Percentiles rank a stretch among this genome's conserved stretches.
Evolutionary conservation across 495 filamentous ascomycete genomes (phyloP).

Genomic region (Rhypophila decipiens): DNA sequence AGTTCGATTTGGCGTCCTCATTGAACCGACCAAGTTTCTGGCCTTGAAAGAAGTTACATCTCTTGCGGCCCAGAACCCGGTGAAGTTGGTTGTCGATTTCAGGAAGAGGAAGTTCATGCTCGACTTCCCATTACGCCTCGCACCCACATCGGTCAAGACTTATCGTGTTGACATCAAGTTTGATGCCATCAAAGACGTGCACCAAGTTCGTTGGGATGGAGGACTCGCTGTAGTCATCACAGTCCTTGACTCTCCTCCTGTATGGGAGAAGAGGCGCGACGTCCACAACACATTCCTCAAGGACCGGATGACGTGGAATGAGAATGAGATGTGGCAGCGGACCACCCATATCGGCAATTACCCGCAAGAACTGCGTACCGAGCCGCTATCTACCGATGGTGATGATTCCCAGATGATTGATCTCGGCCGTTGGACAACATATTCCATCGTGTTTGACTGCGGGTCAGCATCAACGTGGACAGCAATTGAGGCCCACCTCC

Average conservation of each 20-base stretch:
- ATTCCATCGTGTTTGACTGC: conserved; percentile 46
- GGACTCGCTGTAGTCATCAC: conserved; percentile 46
- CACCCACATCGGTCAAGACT: too few relatives aligned
- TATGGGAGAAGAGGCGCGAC: conserved; percentile 49
- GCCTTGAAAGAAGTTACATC: conserved; percentile 31
- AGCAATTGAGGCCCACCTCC: conserved; percentile 47
- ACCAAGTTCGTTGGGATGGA: conserved; percentile 33
- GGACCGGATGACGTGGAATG: conserved; percentile 51
- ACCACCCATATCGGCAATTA: conserved; percentile 62
- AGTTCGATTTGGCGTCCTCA: conserved; percentile 51
- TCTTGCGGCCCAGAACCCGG: neutral
- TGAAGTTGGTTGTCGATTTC: conserved; percentile 39
- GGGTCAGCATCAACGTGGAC: conserved; percentile 26
- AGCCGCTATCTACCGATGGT: conserved; percentile 47
- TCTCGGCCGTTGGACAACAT: conserved; percentile 72
- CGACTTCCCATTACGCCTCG: conserved; percentile 12
- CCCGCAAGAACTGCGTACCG: conserved; percentile 23
- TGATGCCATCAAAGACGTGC: conserved; percentile 51
- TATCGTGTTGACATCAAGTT: conserved; percentile 58
- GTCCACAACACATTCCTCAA: conserved; percentile 34
- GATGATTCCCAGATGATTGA: conserved; percentile 59
- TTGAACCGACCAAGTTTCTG: conserved; percentile 41
- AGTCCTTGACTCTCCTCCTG: conserved; percentile 58
- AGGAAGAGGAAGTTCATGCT: conserved; percentile 29
- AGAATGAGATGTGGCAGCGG: conserved; percentile 66